These are phyloP conservation scores for Populus simonii DNA, from an alignment of 345 rosid species.

Conservation along the genomic window DNA sequence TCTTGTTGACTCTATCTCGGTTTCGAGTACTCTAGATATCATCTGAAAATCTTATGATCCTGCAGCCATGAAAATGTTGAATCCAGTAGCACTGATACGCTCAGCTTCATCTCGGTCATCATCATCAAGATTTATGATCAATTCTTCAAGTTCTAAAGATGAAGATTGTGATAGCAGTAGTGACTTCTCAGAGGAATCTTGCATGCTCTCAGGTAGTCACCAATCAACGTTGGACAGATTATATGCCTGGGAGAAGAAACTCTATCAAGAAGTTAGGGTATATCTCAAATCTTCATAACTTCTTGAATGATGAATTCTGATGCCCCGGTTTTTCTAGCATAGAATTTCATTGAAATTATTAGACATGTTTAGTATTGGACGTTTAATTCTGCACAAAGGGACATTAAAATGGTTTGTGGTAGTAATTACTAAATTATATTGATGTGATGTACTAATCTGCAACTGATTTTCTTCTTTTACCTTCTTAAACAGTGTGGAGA, in stretches of 20 bases:
- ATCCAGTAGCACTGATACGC: conserved; percentile 85
- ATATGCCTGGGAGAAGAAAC: conserved; percentile 96
- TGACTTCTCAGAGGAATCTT: conserved; percentile 58
- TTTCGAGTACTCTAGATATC: conserved; percentile 1
- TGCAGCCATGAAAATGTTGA: conserved; percentile 84
- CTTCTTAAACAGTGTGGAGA: conserved; percentile 64
- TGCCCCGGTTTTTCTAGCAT: neutral
- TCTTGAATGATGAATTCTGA: neutral
- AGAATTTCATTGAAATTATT: neutral
- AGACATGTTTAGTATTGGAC: neutral
- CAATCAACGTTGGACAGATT: conserved; percentile 80
- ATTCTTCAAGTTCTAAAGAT: conserved; percentile 55
- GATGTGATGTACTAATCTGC: too few relatives aligned
- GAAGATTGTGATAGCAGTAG: conserved; percentile 51
- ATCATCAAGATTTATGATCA: conserved; percentile 70
- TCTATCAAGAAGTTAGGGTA: conserved; percentile 90
- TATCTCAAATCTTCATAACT: conserved; percentile 5
- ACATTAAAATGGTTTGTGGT: too few relatives aligned
- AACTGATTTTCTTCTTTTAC: too few relatives aligned
- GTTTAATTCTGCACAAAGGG: too few relatives aligned
- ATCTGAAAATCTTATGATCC: conserved; percentile 5
- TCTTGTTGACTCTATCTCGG: neutral
- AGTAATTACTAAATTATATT: too few relatives aligned
- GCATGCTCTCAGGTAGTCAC: conserved; percentile 63
- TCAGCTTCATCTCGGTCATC: conserved; percentile 88